Conservation (phyloP, 2,329 filamentous ascomycete species). For the Bertia moriformis region DNA sequence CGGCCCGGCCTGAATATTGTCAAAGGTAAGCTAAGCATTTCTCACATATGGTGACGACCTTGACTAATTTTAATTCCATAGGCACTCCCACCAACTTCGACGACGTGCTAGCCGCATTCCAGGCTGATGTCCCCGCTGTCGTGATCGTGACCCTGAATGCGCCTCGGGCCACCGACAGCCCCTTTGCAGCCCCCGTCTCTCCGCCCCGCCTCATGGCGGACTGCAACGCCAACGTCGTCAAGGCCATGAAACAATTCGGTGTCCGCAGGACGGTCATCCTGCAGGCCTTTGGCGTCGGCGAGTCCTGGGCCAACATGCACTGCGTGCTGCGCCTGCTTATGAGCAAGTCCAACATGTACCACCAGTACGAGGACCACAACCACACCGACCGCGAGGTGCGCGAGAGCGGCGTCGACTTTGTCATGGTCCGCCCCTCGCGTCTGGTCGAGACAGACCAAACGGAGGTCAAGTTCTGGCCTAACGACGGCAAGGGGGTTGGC, state of each 20-base stretch:
- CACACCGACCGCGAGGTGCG: conserved; percentile 16
- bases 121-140: conserved; percentile 7
- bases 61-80: no score
- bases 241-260: conserved; percentile 14
- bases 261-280: conserved; percentile 20
- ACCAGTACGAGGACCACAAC: conserved; percentile 22
- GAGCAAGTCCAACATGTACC: conserved; percentile 20
- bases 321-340: conserved; percentile 18
- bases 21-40: no score
- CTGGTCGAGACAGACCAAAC: conserved; percentile 14
- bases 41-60: no score
- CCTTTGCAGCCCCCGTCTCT: conserved; percentile 18
- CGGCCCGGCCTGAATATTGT: not conserved
- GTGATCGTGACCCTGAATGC: conserved; percentile 23
- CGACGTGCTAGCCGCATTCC: conserved; percentile 9
- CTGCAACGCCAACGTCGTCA: conserved; percentile 14
- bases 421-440: conserved; percentile 19
- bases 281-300: conserved; percentile 22
- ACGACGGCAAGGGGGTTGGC: conserved; percentile 17
- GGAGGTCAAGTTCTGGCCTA: conserved; percentile 14
- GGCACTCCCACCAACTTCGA: not conserved
- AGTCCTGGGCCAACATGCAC: conserved; percentile 18
- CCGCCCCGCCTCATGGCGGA: conserved; percentile 23
- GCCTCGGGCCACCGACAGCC: conserved; percentile 18
- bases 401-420: conserved; percentile 14